A percentile compares a stretch with the other conserved stretches of the same genome.
Evolutionary conservation across 192 early-diverging fungal genomes (phyloP).

Genomic region (Oehlia diaphana): DNA sequence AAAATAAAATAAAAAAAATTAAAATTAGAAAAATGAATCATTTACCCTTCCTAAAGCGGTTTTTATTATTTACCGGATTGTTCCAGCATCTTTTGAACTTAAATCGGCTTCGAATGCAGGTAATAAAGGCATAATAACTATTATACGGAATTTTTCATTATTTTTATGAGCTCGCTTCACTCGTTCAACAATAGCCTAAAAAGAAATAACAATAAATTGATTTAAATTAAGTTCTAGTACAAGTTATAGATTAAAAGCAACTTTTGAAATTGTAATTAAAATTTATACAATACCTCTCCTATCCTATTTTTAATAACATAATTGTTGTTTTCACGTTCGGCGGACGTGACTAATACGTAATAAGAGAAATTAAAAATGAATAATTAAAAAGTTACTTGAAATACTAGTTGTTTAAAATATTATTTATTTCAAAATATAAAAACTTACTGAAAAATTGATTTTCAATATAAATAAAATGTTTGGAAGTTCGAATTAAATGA

Average conservation of each 20-base stretch:
- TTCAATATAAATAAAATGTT: constrained; percentile 89
- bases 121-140: constrained; percentile 79
- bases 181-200: constrained; percentile 67
- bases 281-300: constrained; percentile 32
- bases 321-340: constrained; percentile 16
- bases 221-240: not conserved
- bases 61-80: constrained; percentile 44
- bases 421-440: not conserved
- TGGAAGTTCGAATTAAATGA: constrained; percentile 63
- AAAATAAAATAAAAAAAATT: too few relatives aligned
- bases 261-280: not conserved
- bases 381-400: not conserved
- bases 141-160: constrained; percentile 70
- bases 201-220: constrained; percentile 34
- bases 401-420: not conserved
- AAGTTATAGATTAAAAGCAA: too few relatives aligned
- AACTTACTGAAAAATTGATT: constrained; percentile 86
- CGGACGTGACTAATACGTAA: constrained; percentile 30
- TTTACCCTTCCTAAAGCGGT: not conserved
- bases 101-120: constrained; percentile 86
- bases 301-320: constrained; percentile 63
- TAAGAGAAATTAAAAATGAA: not conserved
- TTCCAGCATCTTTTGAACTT: constrained; percentile 64
- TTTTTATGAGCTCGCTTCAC: constrained; percentile 68
- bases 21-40: too few relatives aligned